Conservation (phyloP, 1,139 yeast genomes). For the Protomyces pachydermus region DNA sequence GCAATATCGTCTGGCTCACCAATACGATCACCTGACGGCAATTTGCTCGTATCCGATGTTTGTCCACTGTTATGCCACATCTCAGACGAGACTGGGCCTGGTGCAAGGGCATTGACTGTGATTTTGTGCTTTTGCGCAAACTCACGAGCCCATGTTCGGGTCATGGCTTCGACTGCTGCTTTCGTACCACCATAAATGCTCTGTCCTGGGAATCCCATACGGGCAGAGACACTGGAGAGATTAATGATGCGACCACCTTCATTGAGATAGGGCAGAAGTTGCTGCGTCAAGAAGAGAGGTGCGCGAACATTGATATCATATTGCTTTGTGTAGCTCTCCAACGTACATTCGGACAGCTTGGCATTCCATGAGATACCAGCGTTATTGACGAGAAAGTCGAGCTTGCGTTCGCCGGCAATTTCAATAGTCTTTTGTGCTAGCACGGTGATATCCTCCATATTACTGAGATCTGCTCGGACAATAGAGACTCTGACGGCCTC, state of each 20-base stretch:
- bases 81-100: conserved; percentile 19
- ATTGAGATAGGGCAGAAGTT: conserved; percentile 4
- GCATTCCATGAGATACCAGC: conserved; percentile 14
- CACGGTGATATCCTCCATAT: conserved; percentile 5
- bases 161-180: conserved; percentile 30
- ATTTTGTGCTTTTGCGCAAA: conserved; percentile 14
- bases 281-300: conserved; percentile 10
- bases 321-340: conserved; percentile 10
- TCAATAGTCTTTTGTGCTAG: conserved; percentile 2
- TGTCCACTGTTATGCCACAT: conserved; percentile 6
- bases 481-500: conserved; percentile 34
- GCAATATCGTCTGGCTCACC: conserved; percentile 25
- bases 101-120: conserved; percentile 22
- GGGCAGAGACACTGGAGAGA: conserved; percentile 22
- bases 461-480: conserved; percentile 7
- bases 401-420: background rate
- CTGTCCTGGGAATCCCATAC: conserved; percentile 39
- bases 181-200: conserved; percentile 39
- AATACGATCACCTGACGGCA: conserved; percentile 14
- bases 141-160: conserved; percentile 19
- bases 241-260: conserved; percentile 23
- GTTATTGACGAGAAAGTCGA: conserved; percentile 24
- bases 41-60: background rate
- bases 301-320: conserved; percentile 20
- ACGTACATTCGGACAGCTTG: background rate